A percentile compares a stretch with the other conserved stretches of the same genome.
phyloP scores from a whole-genome alignment of 768 basidiomycete species.

The Leccinum truebloodii region DNA sequence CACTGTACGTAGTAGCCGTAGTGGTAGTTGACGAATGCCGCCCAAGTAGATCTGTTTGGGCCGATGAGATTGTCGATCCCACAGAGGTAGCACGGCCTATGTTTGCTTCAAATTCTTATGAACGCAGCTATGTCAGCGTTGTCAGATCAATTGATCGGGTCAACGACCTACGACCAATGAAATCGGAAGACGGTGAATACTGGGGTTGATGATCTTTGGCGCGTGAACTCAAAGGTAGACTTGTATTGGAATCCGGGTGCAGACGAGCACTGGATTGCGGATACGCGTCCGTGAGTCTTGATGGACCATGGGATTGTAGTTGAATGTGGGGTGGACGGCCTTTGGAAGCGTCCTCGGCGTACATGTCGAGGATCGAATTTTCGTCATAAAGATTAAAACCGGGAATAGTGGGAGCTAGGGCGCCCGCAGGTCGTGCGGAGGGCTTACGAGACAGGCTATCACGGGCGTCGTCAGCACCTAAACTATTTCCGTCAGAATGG shows the following conservation, averaged over 20 bases:
- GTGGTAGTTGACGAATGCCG: conserved; percentile 31
- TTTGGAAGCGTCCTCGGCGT: conserved; percentile 20
- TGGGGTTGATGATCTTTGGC: conserved; percentile 22
- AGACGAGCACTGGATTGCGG: conserved; percentile 12
- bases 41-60: conserved; percentile 24
- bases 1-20: conserved; percentile 24
- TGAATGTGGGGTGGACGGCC: conserved; percentile 21
- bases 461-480: conserved; percentile 22
- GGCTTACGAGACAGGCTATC: conserved; percentile 21
- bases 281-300: conserved; percentile 22
- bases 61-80: conserved; percentile 32
- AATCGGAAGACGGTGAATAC: conserved; percentile 22
- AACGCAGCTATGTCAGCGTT: conserved; percentile 6
- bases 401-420: conserved; percentile 29
- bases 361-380: conserved; percentile 23
- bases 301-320: conserved; percentile 22
- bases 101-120: conserved; percentile 19
- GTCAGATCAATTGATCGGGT: neutral
- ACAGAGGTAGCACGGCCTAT: conserved; percentile 31
- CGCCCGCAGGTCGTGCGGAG: conserved; percentile 32
- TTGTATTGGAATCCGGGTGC: conserved; percentile 15
- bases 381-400: conserved; percentile 29
- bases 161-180: conserved; percentile 24
- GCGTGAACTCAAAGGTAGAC: conserved; percentile 15
- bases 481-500: conserved; percentile 11